A percentile compares a stretch with the other conserved stretches of the same genome.
These are phyloP conservation scores for Incumbomyces delicatus DNA, from an alignment of 2,329 filamentous ascomycete genomes.

Conservation along the genomic window DNA sequence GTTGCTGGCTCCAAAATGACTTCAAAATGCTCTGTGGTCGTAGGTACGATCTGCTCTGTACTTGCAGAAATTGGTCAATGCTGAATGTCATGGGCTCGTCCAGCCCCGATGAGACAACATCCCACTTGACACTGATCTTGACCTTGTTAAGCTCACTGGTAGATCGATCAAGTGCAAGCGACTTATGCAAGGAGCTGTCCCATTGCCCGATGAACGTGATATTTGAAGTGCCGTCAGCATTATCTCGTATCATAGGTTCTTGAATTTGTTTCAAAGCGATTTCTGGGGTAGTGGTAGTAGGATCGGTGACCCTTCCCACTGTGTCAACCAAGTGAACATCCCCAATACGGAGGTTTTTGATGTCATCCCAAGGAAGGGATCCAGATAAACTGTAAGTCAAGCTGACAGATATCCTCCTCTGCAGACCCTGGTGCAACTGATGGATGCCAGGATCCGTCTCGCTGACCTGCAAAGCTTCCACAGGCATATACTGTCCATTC, in stretches of 20 bases:
- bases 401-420: conserved; percentile 76
- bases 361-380: conserved; percentile 76
- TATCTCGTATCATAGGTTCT: conserved; percentile 69
- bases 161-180: conserved; percentile 82
- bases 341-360: conserved; percentile 66
- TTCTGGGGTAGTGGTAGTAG: conserved; percentile 61
- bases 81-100: conserved; percentile 83
- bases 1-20: conserved; percentile 71
- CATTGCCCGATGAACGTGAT: conserved; percentile 85
- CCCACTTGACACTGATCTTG: conserved; percentile 78
- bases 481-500: conserved; percentile 78
- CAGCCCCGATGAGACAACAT: conserved; percentile 71
- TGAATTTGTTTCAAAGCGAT: conserved; percentile 68
- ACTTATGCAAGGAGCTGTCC: conserved; percentile 90
- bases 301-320: conserved; percentile 72
- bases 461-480: conserved; percentile 80
- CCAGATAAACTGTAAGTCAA: conserved; percentile 88
- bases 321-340: conserved; percentile 75
- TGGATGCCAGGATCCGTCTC: conserved; percentile 83
- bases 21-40: conserved; percentile 81
- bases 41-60: conserved; percentile 73
- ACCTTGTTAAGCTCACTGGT: conserved; percentile 90
- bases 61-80: conserved; percentile 70
- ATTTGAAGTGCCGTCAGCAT: conserved; percentile 81
- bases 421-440: conserved; percentile 88